Evolutionary conservation across 2,329 filamentous ascomycete species (phyloP), one percentile per base, ranked within the genome.

Genomic region (Aureobasidium subglaciale): DNA sequence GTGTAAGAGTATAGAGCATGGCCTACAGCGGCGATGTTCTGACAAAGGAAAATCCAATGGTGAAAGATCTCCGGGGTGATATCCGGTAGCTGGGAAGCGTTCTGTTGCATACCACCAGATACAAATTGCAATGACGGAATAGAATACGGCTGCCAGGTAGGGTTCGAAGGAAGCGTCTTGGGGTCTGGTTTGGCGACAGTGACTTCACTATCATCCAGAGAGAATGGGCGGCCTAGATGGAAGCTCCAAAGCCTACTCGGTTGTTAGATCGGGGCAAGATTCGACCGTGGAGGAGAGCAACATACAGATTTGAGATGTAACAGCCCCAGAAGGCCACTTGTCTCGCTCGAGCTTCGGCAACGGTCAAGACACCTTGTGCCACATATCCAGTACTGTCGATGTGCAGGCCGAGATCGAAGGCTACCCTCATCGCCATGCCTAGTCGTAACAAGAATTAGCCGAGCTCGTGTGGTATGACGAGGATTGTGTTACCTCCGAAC

Each of bases 391-490:
- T 67, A 62, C 71, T 71, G 55, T 74, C 70, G 16, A 73, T 48
- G 52, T 75, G 73, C 15, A 75, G 57, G 7, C 71, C 74, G 35
- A 76, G 67, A 53, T 76, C 72, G 38, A 74, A 73, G n/a, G 71
- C 68, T 35, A 75, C 66, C 40, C 73, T 65, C 67, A 74, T 74
- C 1, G 73, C 71, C 73, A 75, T 75, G 16, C 71, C 71, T 71
- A n/a, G 40, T 15, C 10, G 8, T 5, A 48, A 15, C 11, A n/a
- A 6, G 18, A n/a, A n/a, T 40, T 22, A 40, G 37, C 2, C 18
- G n/a, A n/a, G n/a, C n/a, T n/a, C n/a, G n/a, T n/a, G n/a, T n/a
- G n/a, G n/a, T n/a, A n/a, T n/a, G n/a, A n/a, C n/a, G n/a, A n/a
- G n/a, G n/a, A n/a, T n/a, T n/a, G n/a, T n/a, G 65, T 50, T 63